A percentile compares a stretch with the other conserved stretches of the same genome.
Evolutionary conservation across 345 rosid genomes (phyloP).

Genomic region (Gossypium mustelinum): DNA sequence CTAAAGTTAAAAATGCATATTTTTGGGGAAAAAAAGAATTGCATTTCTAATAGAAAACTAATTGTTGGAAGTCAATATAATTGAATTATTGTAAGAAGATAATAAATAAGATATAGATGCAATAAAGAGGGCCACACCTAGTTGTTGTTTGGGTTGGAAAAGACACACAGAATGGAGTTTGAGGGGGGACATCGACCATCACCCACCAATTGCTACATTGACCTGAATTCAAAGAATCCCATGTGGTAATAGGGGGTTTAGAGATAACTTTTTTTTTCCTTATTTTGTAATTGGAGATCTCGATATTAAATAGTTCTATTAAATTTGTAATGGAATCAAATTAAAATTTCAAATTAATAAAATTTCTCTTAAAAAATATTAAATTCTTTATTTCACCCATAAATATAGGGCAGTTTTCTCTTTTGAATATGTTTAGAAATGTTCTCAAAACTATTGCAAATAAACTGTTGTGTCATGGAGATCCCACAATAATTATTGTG

Average conservation of each 20-base stretch:
- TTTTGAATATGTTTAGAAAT: too few relatives aligned
- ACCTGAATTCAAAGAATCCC: slow-evolving; percentile 1
- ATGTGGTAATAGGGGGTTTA: neutral
- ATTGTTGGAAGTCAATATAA: neutral
- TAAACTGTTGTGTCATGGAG: neutral
- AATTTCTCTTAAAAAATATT: too few relatives aligned
- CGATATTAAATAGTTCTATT: too few relatives aligned
- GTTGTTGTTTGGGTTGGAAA: slow-evolving; percentile 3
- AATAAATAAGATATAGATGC: neutral
- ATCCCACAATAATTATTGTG: neutral
- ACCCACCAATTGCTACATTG: neutral
- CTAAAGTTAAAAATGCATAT: neutral
- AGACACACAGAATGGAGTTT: neutral
- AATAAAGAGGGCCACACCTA: neutral
- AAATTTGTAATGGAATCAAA: too few relatives aligned
- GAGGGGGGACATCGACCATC: slow-evolving; percentile 7
- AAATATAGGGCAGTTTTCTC: too few relatives aligned
- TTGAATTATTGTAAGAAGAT: neutral
- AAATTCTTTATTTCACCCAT: too few relatives aligned
- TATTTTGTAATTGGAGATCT: too few relatives aligned
- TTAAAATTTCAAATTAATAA: too few relatives aligned
- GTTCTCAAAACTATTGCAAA: neutral
- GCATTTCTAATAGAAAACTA: neutral
- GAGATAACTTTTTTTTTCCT: neutral
- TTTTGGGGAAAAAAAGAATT: neutral